These are phyloP conservation scores for Xerocomellus dryophilus DNA, from an alignment of 768 basidiomycete species.

Conservation along the genomic window DNA sequence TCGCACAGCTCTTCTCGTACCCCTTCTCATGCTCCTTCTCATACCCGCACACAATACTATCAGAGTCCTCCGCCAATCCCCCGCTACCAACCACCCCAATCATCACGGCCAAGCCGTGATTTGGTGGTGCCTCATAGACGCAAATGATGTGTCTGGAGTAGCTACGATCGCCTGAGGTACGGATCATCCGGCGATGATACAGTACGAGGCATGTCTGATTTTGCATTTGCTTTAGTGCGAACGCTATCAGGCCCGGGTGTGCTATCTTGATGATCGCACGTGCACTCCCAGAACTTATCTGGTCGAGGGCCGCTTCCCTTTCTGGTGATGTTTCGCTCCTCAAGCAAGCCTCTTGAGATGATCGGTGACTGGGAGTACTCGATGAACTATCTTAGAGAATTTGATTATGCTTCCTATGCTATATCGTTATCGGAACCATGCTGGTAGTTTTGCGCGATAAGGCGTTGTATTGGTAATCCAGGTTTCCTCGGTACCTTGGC, in stretches of 20 bases:
- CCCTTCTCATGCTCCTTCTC: constrained; percentile 12
- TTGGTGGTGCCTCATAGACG: constrained; percentile 7
- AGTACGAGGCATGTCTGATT: constrained; percentile 21
- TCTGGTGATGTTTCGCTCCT: constrained; percentile 5
- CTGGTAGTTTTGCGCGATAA: constrained; percentile 1
- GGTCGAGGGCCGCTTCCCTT: constrained; percentile 14
- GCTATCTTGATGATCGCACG: constrained; percentile 26
- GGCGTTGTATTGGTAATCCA: constrained; percentile 1
- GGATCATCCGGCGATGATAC: constrained; percentile 27
- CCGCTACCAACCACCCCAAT: constrained; percentile 19
- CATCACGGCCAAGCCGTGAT: constrained; percentile 6
- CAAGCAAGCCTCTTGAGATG: constrained; percentile 14
- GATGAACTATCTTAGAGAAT: constrained; percentile 1
- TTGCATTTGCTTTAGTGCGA: constrained; percentile 21
- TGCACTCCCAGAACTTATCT: constrained; percentile 7
- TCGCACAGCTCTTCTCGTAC: constrained; percentile 13
- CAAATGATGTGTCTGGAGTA: constrained; percentile 11
- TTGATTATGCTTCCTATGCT: neutral
- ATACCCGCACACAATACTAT: neutral
- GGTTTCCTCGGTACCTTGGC: constrained; percentile 6
- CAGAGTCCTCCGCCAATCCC: constrained; percentile 3
- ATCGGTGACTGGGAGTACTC: neutral
- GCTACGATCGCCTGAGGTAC: constrained; percentile 22
- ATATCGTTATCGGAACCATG: neutral
- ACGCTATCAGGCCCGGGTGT: constrained; percentile 22